phyloP scores from a whole-genome alignment of 2,329 filamentous ascomycete species.

The Scortechinia acanthostroma region DNA sequence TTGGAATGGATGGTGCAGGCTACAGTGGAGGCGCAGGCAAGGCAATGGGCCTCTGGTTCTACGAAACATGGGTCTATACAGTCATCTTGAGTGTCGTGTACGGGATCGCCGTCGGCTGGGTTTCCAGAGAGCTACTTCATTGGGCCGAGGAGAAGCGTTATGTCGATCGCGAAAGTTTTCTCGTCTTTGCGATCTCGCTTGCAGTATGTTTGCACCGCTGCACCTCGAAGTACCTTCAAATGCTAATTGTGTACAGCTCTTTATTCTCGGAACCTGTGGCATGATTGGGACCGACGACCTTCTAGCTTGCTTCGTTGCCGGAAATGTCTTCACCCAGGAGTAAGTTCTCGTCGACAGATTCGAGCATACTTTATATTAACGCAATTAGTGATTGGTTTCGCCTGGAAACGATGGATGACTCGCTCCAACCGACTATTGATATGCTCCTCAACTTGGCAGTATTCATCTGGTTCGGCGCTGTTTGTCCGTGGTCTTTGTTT shows the following conservation, averaged over 20 bases:
- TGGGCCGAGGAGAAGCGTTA: constrained; percentile 62
- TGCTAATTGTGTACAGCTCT: constrained; percentile 3
- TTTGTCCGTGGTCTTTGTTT: constrained; percentile 12
- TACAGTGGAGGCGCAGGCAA: constrained; percentile 38
- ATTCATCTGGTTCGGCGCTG: constrained; percentile 14
- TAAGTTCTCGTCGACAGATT: constrained; percentile 2
- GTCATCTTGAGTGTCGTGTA: constrained; percentile 59
- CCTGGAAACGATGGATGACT: constrained; percentile 7
- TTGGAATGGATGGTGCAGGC: constrained; percentile 36
- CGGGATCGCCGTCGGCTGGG: constrained; percentile 56
- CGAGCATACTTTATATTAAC: too few relatives aligned
- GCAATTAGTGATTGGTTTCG: constrained; percentile 8
- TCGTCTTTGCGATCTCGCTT: constrained; percentile 62
- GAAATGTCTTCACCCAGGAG: constrained; percentile 10
- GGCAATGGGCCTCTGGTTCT: constrained; percentile 59
- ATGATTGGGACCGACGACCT: constrained; percentile 14
- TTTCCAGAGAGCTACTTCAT: constrained; percentile 61
- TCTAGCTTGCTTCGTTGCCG: constrained; percentile 15
- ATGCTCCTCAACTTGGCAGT: constrained; percentile 13
- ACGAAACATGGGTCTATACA: constrained; percentile 61
- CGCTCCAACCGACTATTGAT: constrained; percentile 12
- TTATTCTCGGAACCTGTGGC: constrained; percentile 13
- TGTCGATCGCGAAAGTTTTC: constrained; percentile 59
- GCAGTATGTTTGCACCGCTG: constrained; percentile 18
- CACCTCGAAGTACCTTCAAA: too few relatives aligned